These are phyloP conservation scores for Periglandula ipomoeae DNA, from an alignment of 2,329 filamentous ascomycete genomes.

Conservation along the genomic window DNA sequence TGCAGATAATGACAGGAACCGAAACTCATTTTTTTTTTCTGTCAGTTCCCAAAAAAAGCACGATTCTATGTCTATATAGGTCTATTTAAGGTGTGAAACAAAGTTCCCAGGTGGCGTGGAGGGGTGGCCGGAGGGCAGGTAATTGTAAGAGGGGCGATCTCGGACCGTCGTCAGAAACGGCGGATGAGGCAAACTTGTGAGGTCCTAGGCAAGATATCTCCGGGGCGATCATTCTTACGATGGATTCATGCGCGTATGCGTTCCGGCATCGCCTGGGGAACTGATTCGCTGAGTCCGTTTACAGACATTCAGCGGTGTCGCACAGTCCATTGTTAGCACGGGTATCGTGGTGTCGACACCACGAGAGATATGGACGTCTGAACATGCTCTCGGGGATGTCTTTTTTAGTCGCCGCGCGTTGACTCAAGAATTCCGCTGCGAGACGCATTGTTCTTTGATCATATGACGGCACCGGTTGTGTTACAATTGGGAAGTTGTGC, in stretches of 20 bases:
- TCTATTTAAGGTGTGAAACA: neutral
- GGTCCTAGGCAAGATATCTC: neutral
- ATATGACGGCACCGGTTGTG: neutral
- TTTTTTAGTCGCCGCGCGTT: neutral
- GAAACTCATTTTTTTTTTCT: neutral
- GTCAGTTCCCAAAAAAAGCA: neutral
- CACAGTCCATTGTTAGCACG: no score
- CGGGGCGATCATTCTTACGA: neutral
- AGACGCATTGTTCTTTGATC: neutral
- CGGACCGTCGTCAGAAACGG: neutral
- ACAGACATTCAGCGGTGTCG: no score
- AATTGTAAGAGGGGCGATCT: neutral
- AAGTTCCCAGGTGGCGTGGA: neutral
- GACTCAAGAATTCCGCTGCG: neutral
- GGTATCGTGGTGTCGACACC: no score
- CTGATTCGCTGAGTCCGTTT: no score
- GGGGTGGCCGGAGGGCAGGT: conserved; percentile 8
- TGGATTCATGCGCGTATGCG: neutral
- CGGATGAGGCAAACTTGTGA: neutral
- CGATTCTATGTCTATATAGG: no score
- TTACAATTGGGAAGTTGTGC: neutral
- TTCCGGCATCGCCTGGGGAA: neutral
- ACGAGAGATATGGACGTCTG: neutral
- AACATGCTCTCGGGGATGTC: neutral
- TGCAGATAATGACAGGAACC: neutral